Evolutionary conservation across 1,284 basidiomycete genomes (phyloP).

Genomic region (Puccinia polysora): DNA sequence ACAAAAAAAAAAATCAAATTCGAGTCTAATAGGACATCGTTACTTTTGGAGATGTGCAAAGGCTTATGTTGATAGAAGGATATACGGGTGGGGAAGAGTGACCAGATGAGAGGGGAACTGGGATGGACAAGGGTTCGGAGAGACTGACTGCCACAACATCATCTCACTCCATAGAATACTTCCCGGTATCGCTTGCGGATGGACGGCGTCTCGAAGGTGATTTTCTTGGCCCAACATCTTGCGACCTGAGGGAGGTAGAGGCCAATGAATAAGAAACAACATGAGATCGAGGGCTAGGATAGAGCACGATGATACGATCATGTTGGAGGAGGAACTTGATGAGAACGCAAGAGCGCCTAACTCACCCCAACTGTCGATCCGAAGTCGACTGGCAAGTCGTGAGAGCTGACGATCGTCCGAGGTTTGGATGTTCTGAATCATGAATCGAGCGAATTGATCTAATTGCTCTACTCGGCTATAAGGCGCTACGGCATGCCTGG

Average conservation of each 20-base stretch:
- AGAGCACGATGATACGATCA: not conserved
- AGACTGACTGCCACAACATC: conserved; percentile 42
- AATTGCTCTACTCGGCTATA: conserved; percentile 30
- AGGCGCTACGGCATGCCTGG: conserved; percentile 1
- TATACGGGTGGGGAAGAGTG: too few species aligned
- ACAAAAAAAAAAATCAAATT: too few species aligned
- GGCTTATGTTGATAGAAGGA: too few species aligned
- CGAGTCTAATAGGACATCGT: too few species aligned
- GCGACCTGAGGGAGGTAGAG: not conserved
- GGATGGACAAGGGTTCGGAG: too few species aligned
- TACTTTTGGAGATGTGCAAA: too few species aligned
- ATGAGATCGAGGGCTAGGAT: not conserved
- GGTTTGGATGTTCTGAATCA: not conserved
- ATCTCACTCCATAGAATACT: conserved; percentile 36
- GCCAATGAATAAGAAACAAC: too few species aligned
- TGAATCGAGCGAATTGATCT: conserved; percentile 21
- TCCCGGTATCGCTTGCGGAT: conserved; percentile 24
- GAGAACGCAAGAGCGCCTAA: not conserved
- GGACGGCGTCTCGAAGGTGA: conserved; percentile 29
- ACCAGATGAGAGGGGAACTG: too few species aligned
- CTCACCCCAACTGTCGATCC: conserved; percentile 31
- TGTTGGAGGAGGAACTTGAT: not conserved
- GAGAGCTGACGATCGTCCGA: not conserved
- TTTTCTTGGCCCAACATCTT: conserved; percentile 33
- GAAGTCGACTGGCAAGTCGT: not conserved